phyloP scores from a whole-genome alignment of 108 stramenopile genomes.

The Cyclotella atomus region DNA sequence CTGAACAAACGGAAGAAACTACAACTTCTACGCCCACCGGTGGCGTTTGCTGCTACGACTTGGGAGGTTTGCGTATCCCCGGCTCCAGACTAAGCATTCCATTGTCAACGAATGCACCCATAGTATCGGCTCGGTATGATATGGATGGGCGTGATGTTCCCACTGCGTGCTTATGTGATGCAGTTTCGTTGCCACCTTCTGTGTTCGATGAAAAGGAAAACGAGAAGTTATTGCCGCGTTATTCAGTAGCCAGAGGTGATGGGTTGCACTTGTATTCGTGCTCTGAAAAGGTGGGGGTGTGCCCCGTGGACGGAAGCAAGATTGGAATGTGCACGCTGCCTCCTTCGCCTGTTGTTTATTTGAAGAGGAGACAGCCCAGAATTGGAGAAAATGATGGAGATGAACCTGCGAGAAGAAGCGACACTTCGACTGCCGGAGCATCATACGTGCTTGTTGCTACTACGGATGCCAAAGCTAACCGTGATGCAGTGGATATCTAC shows the following conservation, averaged over 20 bases:
- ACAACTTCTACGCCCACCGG: constrained; percentile 41
- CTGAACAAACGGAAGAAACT: constrained; percentile 1
- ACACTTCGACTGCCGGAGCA: constrained; percentile 35
- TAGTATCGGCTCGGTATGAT: constrained; percentile 75
- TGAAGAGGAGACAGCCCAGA: constrained; percentile 17
- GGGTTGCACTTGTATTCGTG: constrained; percentile 80
- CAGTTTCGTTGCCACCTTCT: constrained; percentile 32
- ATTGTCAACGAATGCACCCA: constrained; percentile 29
- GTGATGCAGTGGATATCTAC: constrained; percentile 87
- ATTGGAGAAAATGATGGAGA: background rate
- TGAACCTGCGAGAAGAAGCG: background rate
- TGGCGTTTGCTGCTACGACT: constrained; percentile 80
- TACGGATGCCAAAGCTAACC: constrained; percentile 78
- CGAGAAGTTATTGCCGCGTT: constrained; percentile 33
- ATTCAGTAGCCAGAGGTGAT: constrained; percentile 67
- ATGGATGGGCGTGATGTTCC: constrained; percentile 74
- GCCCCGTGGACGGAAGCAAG: constrained; percentile 85
- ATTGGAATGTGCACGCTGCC: constrained; percentile 69
- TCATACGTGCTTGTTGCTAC: constrained; percentile 79
- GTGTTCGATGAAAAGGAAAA: background rate
- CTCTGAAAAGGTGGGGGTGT: constrained; percentile 73
- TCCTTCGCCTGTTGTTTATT: constrained; percentile 50
- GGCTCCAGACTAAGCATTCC: constrained; percentile 49
- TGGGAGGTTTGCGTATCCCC: constrained; percentile 62
- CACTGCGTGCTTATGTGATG: constrained; percentile 58